phyloP scores from a whole-genome alignment of 1,139 yeast genomes.

The Taphrina betulina region DNA sequence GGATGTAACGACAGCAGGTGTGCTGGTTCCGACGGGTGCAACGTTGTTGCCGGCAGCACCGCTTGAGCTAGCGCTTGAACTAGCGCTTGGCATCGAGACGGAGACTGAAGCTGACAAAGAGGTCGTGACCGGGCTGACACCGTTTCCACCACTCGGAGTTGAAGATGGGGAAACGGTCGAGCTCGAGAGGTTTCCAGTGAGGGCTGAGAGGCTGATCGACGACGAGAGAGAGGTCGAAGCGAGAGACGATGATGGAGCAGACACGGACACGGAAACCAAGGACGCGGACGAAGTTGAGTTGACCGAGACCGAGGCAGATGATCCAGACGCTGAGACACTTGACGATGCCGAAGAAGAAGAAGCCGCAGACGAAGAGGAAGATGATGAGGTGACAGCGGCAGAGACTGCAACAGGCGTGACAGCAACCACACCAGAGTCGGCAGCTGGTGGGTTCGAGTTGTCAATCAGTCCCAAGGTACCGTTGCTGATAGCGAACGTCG shows the following conservation, averaged over 20 bases:
- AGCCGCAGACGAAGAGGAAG: not conserved
- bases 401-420: too few relatives aligned
- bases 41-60: not conserved
- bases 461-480: too few relatives aligned
- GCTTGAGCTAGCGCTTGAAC: too few relatives aligned
- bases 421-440: too few relatives aligned
- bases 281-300: not conserved
- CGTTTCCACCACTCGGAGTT: not conserved
- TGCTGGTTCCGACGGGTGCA: not conserved
- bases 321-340: not conserved
- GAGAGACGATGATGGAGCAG: too few relatives aligned
- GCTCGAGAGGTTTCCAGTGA: not conserved
- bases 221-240: not conserved
- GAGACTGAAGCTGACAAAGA: too few relatives aligned
- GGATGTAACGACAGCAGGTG: not conserved
- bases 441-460: too few relatives aligned
- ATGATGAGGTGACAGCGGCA: too few relatives aligned
- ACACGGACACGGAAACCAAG: too few relatives aligned
- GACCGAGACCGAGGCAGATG: not conserved
- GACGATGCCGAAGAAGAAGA: not conserved
- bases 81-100: not conserved
- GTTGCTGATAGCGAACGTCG: too few relatives aligned
- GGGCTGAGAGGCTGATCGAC: not conserved
- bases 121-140: not conserved
- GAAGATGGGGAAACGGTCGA: not conserved